A percentile compares a stretch with the other conserved stretches of the same genome.
Evolutionary conservation across 2,329 filamentous ascomycete genomes (phyloP).

Genomic region (Bipolaris bicolor): DNA sequence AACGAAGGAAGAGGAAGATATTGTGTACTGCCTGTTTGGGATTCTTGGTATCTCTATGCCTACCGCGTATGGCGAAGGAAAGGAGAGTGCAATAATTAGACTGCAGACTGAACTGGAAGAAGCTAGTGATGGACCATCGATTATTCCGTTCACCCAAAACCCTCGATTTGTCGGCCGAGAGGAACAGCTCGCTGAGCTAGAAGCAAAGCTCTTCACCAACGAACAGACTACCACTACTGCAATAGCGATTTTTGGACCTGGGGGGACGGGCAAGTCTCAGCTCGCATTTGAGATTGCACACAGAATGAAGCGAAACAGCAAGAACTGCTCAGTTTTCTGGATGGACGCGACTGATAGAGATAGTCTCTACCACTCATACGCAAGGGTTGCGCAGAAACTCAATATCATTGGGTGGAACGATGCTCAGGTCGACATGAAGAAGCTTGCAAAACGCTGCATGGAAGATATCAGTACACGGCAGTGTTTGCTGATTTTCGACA

Average conservation of each 20-base stretch:
- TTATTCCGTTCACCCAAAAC: slow-evolving; percentile 38
- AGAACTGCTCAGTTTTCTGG: slow-evolving; percentile 54
- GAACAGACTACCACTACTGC: slow-evolving; percentile 13
- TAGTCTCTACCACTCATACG: slow-evolving; percentile 50
- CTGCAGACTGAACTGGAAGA: slow-evolving; percentile 20
- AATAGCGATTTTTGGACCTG: slow-evolving; percentile 24
- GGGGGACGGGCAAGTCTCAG: slow-evolving; percentile 30
- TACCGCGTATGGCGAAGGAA: slow-evolving; percentile 26
- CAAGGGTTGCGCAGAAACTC: slow-evolving; percentile 34
- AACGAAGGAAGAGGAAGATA: slow-evolving; percentile 27
- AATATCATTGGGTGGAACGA: slow-evolving; percentile 25
- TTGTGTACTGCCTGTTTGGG: slow-evolving; percentile 32
- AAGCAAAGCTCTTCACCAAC: slow-evolving; percentile 31
- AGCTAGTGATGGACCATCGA: slow-evolving; percentile 20
- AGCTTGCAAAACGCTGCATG: slow-evolving; percentile 20
- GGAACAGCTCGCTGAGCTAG: slow-evolving; percentile 31
- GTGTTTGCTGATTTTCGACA: slow-evolving; percentile 20
- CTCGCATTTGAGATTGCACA: slow-evolving; percentile 49
- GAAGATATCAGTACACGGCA: slow-evolving; percentile 2
- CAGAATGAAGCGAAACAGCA: slow-evolving; percentile 43
- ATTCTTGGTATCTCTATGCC: slow-evolving; percentile 29
- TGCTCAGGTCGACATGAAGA: background rate
- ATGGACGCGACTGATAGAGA: slow-evolving; percentile 49
- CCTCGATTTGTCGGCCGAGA: slow-evolving; percentile 32
- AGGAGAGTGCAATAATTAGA: slow-evolving; percentile 19